A percentile compares a stretch with the other conserved stretches of the same genome.
phyloP scores from a whole-genome alignment of 1,139 yeast species.

The Kodamaea ohmeri region DNA sequence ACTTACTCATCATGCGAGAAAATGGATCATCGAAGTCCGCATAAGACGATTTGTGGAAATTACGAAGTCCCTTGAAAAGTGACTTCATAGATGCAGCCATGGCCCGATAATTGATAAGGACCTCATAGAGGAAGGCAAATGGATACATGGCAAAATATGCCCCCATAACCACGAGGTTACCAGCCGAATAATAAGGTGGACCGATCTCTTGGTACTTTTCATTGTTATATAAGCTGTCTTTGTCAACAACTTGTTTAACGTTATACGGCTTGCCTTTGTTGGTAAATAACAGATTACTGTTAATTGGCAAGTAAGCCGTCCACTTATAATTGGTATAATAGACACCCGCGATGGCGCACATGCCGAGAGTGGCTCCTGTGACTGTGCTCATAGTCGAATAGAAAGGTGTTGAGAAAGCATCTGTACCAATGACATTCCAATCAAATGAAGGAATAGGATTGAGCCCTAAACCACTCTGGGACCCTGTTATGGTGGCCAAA shows the following conservation, averaged over 20 bases:
- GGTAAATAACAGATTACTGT: conserved; percentile 13
- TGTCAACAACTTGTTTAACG: conserved; percentile 12
- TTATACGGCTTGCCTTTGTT: conserved; percentile 16
- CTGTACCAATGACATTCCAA: conserved; percentile 15
- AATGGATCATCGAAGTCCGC: conserved; percentile 18
- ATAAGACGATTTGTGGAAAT: conserved; percentile 12
- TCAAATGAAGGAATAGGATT: conserved; percentile 20
- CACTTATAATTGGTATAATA: conserved; percentile 17
- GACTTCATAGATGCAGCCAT: conserved; percentile 12
- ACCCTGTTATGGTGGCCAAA: conserved; percentile 18
- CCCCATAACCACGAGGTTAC: conserved; percentile 18
- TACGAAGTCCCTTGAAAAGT: conserved; percentile 6
- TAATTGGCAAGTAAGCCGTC: conserved; percentile 19
- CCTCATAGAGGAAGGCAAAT: conserved; percentile 14
- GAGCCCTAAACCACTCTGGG: conserved; percentile 16
- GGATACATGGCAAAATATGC: conserved; percentile 18
- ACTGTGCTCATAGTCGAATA: conserved; percentile 12
- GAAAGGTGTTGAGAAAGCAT: conserved; percentile 12
- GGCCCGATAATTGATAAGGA: conserved; percentile 2
- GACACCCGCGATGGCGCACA: conserved; percentile 14
- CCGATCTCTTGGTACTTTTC: conserved; percentile 24
- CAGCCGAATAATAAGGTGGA: conserved; percentile 43
- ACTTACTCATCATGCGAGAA: conserved; percentile 14
- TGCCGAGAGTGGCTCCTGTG: conserved; percentile 14
- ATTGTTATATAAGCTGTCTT: conserved; percentile 13